Base-by-base conservation (phyloP, 108 stramenopile species). In the Nannochloropsis salina region DNA sequence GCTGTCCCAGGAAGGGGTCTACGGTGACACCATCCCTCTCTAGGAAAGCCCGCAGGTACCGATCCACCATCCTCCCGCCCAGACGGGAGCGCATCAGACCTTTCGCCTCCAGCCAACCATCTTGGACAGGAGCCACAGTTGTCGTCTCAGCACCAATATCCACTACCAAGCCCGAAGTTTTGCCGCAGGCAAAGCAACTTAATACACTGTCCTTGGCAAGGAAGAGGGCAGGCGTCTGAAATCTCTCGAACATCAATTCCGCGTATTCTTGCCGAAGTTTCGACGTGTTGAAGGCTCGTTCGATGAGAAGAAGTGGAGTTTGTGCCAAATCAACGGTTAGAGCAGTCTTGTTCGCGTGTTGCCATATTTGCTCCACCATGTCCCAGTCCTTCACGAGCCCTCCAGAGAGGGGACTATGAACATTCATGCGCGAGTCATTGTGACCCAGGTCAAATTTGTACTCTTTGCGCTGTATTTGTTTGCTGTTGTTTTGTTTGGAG, bases 241-340 rank as follows among this genome's bases (percentile, higher is more conserved):
- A 91, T 41, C 88, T 91, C 82, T 91, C 89, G 45, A 91, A 91
- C 90, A 90, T 90, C 1, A 90, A 44, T 43, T 90, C 89, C 31
- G 87, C 80, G 82, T 87, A 87, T 40, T 84, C 80, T 41, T 82
- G 81, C 22, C 86, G 44, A 31, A 43, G 43, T 80, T 83, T 43
- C 18, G 86, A 83, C 21, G 86, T 44, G 44, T 61, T 83, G 83
- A 84, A 87, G 6, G 86, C 61, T 80, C 89, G 89, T 43, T 90
- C 90, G 22, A 83, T 84, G 40, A 87, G 41, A 2, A 90, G 89
- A 12, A 90, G 84, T 10, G 89, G 90, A n/a, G 85, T 89, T 11
- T 86, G 83, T 11, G 86, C 87, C 44, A 90, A 44, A 42, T 89
- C 89, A 6, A 86, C 44, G 83, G 44, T 89, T 18, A 90, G 45